Conservation (phyloP, 352 stramenopile species). For the Phytopythium helicoides region DNA sequence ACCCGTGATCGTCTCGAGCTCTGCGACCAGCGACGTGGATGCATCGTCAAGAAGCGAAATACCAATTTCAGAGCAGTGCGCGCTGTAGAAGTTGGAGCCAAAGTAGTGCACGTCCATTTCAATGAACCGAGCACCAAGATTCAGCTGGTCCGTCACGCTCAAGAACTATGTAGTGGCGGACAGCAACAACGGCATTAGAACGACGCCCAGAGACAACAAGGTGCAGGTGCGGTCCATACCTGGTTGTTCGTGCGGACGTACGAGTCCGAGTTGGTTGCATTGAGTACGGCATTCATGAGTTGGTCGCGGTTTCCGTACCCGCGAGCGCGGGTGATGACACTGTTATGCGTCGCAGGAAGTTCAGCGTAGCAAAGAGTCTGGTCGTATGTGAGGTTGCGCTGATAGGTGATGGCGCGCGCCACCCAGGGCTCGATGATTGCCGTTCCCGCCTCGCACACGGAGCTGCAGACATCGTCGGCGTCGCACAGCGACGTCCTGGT, state of each 20-base stretch:
- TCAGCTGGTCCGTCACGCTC: constrained; percentile 74
- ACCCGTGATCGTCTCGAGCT: constrained; percentile 29
- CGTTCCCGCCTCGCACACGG: constrained; percentile 58
- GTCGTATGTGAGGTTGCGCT: constrained; percentile 70
- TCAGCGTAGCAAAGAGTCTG: constrained; percentile 71
- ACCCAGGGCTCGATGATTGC: constrained; percentile 59
- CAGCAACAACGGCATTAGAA: not conserved
- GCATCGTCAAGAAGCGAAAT: constrained; percentile 61
- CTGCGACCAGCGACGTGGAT: constrained; percentile 31
- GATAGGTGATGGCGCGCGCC: constrained; percentile 50
- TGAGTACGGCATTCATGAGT: constrained; percentile 57
- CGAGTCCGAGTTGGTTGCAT: constrained; percentile 44
- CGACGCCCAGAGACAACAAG: not conserved
- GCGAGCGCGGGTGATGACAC: constrained; percentile 57
- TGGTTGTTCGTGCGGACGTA: constrained; percentile 76
- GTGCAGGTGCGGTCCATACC: not conserved
- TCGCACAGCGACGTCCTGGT: constrained; percentile 52
- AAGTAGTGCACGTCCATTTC: constrained; percentile 87
- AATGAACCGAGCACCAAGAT: constrained; percentile 71
- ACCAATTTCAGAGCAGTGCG: constrained; percentile 63
- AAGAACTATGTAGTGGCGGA: constrained; percentile 36
- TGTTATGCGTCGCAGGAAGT: constrained; percentile 75
- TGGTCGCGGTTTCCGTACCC: constrained; percentile 79
- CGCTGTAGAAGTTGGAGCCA: constrained; percentile 53
- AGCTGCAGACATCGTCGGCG: constrained; percentile 55